These are phyloP conservation scores for Oryza glumipatula DNA, from an alignment of 176 grass and related monocot genomes.

Conservation along the genomic window DNA sequence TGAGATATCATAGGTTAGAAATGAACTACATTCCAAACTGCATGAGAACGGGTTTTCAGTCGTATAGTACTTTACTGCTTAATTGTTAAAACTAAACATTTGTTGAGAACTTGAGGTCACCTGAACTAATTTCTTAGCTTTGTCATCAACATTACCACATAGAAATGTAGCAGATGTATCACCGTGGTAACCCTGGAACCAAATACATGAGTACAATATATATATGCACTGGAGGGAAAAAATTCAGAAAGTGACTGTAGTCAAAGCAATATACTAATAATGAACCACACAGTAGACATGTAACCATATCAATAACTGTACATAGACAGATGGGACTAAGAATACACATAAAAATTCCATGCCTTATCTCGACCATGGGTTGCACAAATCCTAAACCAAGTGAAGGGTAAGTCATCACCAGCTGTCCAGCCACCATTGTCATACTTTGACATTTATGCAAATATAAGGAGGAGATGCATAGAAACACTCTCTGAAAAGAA, in stretches of 20 bases:
- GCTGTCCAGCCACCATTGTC: background rate
- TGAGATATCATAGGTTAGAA: constrained; percentile 8
- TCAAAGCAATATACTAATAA: background rate
- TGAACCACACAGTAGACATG: background rate
- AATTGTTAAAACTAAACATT: background rate
- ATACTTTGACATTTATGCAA: background rate
- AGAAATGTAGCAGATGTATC: constrained; percentile 96
- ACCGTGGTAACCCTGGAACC: constrained; percentile 91
- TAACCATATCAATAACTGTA: background rate
- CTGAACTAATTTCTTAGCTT: constrained; percentile 93
- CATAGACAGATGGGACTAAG: constrained; percentile 11
- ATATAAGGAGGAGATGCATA: background rate
- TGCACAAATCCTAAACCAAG: background rate
- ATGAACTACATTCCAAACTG: constrained; percentile 8
- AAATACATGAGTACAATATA: constrained; percentile 16
- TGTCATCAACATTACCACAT: constrained; percentile 77
- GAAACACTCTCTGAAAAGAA: background rate
- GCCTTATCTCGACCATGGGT: background rate
- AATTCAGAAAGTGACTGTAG: background rate
- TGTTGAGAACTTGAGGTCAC: constrained; percentile 49
- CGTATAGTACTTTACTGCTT: constrained; percentile 4
- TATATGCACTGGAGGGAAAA: constrained; percentile 14
- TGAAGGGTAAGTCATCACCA: background rate
- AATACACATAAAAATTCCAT: background rate
- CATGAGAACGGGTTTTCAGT: background rate